These are phyloP conservation scores for Parathielavia hyrcaniae DNA, from an alignment of 495 filamentous ascomycete genomes.

Conservation along the genomic window DNA sequence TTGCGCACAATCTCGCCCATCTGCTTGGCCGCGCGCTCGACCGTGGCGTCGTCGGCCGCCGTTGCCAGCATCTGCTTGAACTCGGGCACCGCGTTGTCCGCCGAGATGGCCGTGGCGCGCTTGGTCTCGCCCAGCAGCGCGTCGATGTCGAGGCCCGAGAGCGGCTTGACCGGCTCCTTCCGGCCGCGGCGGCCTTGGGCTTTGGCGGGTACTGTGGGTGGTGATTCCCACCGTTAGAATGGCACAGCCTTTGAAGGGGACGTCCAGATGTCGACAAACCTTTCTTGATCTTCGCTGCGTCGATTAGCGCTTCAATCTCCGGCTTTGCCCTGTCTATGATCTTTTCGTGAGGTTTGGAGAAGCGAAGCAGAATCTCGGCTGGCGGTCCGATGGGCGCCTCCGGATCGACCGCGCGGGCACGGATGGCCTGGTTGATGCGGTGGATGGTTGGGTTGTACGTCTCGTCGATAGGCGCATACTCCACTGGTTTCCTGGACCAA, in stretches of 20 bases:
- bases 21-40: constrained; percentile 66
- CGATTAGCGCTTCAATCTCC: constrained; percentile 58
- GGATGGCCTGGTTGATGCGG: constrained; percentile 77
- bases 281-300: constrained; percentile 78
- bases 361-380: constrained; percentile 62
- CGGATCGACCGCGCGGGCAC: constrained; percentile 71
- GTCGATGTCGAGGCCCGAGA: constrained; percentile 86
- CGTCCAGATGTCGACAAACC: constrained; percentile 41
- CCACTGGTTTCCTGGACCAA: constrained; percentile 51
- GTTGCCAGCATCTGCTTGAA: constrained; percentile 75
- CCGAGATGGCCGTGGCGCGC: constrained; percentile 55
- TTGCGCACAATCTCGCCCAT: constrained; percentile 64
- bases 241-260: constrained; percentile 48
- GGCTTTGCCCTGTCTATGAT: constrained; percentile 50
- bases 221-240: constrained; percentile 25
- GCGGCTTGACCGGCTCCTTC: constrained; percentile 68
- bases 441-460: constrained; percentile 89
- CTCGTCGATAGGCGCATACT: constrained; percentile 76
- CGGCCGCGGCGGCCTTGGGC: constrained; percentile 64
- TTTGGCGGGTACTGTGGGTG: constrained; percentile 82
- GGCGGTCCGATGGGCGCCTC: constrained; percentile 60
- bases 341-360: constrained; percentile 65
- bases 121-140: constrained; percentile 57
- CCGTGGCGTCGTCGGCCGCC: constrained; percentile 53
- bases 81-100: constrained; percentile 78